Conservation (phyloP, 768 basidiomycete genomes). For the Ramaria rubella region DNA sequence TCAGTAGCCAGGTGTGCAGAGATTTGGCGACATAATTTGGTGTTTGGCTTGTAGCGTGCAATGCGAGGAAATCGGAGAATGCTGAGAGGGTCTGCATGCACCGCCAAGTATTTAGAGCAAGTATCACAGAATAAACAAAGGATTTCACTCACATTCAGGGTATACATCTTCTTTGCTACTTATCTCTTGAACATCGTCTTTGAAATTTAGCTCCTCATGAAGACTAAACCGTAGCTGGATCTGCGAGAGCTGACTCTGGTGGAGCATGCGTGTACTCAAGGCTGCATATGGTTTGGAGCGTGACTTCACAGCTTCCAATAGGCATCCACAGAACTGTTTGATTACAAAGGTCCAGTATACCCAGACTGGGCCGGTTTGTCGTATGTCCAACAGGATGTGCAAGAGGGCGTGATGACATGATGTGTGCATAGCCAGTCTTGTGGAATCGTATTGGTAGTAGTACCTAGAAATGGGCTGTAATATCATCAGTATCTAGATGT, state of each 20-base stretch:
- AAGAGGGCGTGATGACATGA: too few relatives aligned
- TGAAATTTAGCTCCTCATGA: too few relatives aligned
- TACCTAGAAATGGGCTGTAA: background rate
- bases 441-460: background rate
- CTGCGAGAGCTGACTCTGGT: slow-evolving; percentile 23
- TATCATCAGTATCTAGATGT: background rate
- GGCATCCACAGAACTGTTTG: slow-evolving; percentile 29
- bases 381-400: background rate
- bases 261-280: slow-evolving; percentile 21
- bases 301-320: slow-evolving; percentile 21
- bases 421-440: background rate
- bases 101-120: background rate
- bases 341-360: slow-evolving; percentile 26
- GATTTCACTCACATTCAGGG: background rate
- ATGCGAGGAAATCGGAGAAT: background rate
- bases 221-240: slow-evolving; percentile 23
- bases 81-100: background rate
- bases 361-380: background rate
- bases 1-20: too few relatives aligned
- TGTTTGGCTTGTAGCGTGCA: too few relatives aligned
- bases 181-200: background rate
- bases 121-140: background rate
- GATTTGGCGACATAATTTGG: too few relatives aligned
- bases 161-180: background rate
- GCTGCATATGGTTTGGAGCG: slow-evolving; percentile 24